These are phyloP conservation scores for Phytophthora macrochlamydospora DNA, from an alignment of 352 stramenopile species.

Conservation along the genomic window DNA sequence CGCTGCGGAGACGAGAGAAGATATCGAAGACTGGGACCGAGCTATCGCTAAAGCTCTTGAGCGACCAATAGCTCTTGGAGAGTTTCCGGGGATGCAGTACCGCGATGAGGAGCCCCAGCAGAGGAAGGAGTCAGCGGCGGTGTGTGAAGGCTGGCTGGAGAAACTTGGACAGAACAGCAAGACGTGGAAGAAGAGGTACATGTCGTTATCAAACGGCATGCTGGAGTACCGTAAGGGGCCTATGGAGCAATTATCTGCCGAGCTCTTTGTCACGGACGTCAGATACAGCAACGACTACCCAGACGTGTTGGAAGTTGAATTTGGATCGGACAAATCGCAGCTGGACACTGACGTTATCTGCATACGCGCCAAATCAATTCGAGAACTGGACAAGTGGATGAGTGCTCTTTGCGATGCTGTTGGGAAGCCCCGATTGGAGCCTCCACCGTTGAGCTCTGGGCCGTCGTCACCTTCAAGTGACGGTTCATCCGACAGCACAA, in stretches of 20 bases:
- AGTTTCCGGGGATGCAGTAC: constrained; percentile 10
- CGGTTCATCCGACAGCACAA: constrained; percentile 6
- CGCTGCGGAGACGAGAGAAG: constrained; percentile 33
- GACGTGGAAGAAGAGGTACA: constrained; percentile 70
- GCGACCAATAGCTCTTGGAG: constrained; percentile 15
- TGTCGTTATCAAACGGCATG: constrained; percentile 58
- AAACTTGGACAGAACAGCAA: constrained; percentile 52
- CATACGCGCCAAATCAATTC: constrained; percentile 48
- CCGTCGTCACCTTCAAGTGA: constrained; percentile 9
- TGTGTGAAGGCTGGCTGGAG: constrained; percentile 66
- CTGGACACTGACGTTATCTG: constrained; percentile 36
- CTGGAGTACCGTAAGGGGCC: constrained; percentile 69
- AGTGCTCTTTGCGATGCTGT: constrained; percentile 47
- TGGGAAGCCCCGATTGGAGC: constrained; percentile 32
- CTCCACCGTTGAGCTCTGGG: background rate
- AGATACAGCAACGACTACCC: constrained; percentile 39
- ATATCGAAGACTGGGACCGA: constrained; percentile 37
- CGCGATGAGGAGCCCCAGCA: constrained; percentile 7
- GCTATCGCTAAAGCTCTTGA: constrained; percentile 28
- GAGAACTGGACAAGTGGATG: constrained; percentile 63
- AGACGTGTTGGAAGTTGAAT: constrained; percentile 50
- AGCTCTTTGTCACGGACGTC: constrained; percentile 59
- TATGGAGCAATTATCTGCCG: constrained; percentile 47
- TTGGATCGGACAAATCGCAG: constrained; percentile 50
- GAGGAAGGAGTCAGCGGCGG: constrained; percentile 25